Conservation (phyloP, 2,329 filamentous ascomycete genomes). For the Parascedosporium putredinis region DNA sequence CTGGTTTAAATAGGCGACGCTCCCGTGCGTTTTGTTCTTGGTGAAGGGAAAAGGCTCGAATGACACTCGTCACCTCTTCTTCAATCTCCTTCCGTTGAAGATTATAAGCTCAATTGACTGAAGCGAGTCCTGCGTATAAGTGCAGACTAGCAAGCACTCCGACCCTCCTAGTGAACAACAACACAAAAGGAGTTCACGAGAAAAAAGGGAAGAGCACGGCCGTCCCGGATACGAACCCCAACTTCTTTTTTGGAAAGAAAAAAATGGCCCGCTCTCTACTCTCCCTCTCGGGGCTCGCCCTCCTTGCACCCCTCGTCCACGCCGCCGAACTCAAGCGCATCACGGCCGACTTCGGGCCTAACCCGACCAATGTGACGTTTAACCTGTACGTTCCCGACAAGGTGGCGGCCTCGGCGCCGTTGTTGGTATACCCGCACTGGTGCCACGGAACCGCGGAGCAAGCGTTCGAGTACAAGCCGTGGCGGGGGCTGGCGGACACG, state of each 20-base stretch:
- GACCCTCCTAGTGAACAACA: too few species aligned
- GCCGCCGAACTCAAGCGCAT: constrained; percentile 5
- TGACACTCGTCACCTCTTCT: too few species aligned
- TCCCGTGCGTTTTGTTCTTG: too few species aligned
- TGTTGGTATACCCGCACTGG: constrained; percentile 47
- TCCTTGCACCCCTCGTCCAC: neutral
- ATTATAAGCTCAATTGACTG: too few species aligned
- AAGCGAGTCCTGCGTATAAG: too few species aligned
- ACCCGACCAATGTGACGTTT: constrained; percentile 40
- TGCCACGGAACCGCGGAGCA: constrained; percentile 43
- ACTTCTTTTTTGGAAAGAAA: neutral
- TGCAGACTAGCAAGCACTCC: too few species aligned
- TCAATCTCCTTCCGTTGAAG: too few species aligned
- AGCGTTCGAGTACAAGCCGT: constrained; percentile 39
- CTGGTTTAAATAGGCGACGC: too few species aligned
- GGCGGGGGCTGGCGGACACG: constrained; percentile 38
- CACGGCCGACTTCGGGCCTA: constrained; percentile 25
- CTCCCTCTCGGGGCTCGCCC: neutral
- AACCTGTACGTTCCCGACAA: constrained; percentile 38
- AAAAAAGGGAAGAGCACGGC: too few species aligned
- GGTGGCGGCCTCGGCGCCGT: constrained; percentile 31
- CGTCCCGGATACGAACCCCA: too few species aligned
- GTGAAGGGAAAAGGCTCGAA: too few species aligned
- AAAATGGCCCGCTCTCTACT: neutral
- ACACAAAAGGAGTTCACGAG: too few species aligned